phyloP scores from a whole-genome alignment of 345 rosid genomes.

The Excoecaria cochinchinensis region DNA sequence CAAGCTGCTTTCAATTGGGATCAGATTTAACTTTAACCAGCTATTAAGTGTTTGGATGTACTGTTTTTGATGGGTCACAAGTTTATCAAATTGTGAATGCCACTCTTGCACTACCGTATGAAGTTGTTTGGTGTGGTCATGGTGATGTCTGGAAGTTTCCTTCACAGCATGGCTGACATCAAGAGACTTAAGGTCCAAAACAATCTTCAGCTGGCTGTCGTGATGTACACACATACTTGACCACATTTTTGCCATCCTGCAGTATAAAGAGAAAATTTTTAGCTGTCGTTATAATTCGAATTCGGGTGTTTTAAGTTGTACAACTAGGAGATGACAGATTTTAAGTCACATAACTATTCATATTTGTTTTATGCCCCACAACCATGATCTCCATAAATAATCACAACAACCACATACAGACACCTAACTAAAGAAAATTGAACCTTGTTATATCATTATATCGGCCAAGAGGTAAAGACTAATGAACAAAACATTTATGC shows the following conservation, averaged over 20 bases:
- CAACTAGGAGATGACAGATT: not conserved
- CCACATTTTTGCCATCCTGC: constrained; percentile 96
- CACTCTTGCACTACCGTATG: constrained; percentile 58
- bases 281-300: constrained; percentile 9
- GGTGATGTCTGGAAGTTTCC: constrained; percentile 83
- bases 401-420: not conserved
- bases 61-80: constrained; percentile 70
- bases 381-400: not conserved
- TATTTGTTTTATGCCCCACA: not conserved
- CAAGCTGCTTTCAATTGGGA: constrained; percentile 39
- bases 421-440: not conserved
- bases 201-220: constrained; percentile 62
- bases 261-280: constrained; percentile 6
- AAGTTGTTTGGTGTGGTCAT: constrained; percentile 68
- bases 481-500: not conserved
- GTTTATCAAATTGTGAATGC: constrained; percentile 68
- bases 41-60: constrained; percentile 51
- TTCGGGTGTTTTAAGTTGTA: not conserved
- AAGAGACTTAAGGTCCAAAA: constrained; percentile 59
- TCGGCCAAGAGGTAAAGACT: not conserved
- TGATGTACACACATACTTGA: constrained; percentile 64
- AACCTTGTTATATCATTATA: not conserved
- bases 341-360: not conserved
- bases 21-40: constrained; percentile 35
- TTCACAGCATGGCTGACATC: constrained; percentile 50